Percentiles rank a stretch among this genome's conserved stretches.
These are phyloP conservation scores for Groenewaldozyma salmanticensis DNA, from an alignment of 805 yeast species.

Conservation along the genomic window DNA sequence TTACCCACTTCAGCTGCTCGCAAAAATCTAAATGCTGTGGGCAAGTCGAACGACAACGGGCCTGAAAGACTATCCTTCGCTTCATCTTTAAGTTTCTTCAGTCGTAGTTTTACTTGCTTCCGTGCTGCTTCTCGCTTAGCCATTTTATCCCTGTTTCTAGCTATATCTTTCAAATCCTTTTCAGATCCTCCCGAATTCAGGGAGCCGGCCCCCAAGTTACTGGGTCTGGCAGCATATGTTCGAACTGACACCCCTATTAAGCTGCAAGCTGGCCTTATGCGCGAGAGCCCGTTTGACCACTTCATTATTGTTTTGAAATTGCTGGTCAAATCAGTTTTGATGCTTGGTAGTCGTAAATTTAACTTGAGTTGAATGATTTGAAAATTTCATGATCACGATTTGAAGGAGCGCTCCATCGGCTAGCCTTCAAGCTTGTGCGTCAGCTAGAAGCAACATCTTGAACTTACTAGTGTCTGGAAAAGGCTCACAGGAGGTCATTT, in stretches of 20 bases:
- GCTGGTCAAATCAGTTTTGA: too few relatives aligned
- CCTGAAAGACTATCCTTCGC: conserved; percentile 36
- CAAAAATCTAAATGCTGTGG: conserved; percentile 63
- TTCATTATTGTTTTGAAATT: too few relatives aligned
- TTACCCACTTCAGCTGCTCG: conserved; percentile 90
- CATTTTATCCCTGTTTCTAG: conserved; percentile 25
- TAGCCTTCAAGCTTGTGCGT: too few relatives aligned
- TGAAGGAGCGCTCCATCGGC: too few relatives aligned
- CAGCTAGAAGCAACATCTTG: too few relatives aligned
- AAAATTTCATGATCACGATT: neutral
- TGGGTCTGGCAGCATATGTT: neutral
- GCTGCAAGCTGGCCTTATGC: too few relatives aligned
- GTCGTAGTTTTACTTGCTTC: conserved; percentile 19
- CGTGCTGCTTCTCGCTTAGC: conserved; percentile 22
- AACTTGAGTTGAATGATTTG: neutral
- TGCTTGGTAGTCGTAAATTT: too few relatives aligned
- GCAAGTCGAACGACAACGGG: conserved; percentile 64
- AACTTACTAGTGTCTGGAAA: too few relatives aligned
- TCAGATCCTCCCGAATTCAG: conserved; percentile 15
- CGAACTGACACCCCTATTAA: too few relatives aligned
- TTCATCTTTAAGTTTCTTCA: conserved; percentile 22
- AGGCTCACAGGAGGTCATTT: too few relatives aligned
- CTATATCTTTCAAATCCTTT: conserved; percentile 25
- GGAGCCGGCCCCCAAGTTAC: conserved; percentile 1
- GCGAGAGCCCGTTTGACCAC: too few relatives aligned